Evolutionary conservation across 2,329 filamentous ascomycete genomes (phyloP).

Genomic region (Cladophialophora exuberans): DNA sequence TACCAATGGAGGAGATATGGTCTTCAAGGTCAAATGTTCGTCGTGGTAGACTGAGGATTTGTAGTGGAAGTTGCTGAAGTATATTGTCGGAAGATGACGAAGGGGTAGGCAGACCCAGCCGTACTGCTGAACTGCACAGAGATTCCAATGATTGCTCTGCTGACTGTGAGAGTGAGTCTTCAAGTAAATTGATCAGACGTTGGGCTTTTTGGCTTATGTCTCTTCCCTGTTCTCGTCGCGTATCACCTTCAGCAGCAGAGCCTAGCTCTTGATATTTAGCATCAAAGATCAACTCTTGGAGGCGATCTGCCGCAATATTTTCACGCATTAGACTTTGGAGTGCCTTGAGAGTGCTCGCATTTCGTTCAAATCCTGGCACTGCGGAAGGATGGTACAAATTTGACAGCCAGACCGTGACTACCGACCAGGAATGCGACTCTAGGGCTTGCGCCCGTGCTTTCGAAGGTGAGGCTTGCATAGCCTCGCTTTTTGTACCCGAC

Average conservation of each 20-base stretch:
- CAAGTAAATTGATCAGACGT: conserved; percentile 8
- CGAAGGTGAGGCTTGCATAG: conserved; percentile 61
- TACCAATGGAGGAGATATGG: conserved; percentile 48
- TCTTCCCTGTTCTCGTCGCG: background rate
- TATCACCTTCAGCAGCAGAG: background rate
- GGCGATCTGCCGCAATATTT: conserved; percentile 27
- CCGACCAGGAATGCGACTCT: conserved; percentile 87
- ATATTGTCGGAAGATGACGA: conserved; percentile 31
- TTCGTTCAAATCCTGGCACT: conserved; percentile 80
- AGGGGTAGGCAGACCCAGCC: conserved; percentile 9
- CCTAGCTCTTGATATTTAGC: conserved; percentile 17
- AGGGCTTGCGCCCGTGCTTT: conserved; percentile 75
- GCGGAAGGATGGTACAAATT: conserved; percentile 67
- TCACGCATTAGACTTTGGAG: conserved; percentile 31
- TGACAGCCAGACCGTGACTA: conserved; percentile 80
- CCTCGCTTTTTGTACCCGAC: no score
- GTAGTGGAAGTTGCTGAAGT: conserved; percentile 2
- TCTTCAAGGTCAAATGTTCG: conserved; percentile 57
- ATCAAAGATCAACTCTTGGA: conserved; percentile 49
- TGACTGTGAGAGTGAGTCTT: conserved; percentile 8
- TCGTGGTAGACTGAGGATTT: conserved; percentile 60
- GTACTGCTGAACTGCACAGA: conserved; percentile 15
- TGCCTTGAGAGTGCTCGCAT: conserved; percentile 66
- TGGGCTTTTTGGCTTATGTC: background rate
- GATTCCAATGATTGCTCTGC: conserved; percentile 19